Conservation (phyloP, 768 basidiomycete species). For the Kwoniella mangroviensis region DNA sequence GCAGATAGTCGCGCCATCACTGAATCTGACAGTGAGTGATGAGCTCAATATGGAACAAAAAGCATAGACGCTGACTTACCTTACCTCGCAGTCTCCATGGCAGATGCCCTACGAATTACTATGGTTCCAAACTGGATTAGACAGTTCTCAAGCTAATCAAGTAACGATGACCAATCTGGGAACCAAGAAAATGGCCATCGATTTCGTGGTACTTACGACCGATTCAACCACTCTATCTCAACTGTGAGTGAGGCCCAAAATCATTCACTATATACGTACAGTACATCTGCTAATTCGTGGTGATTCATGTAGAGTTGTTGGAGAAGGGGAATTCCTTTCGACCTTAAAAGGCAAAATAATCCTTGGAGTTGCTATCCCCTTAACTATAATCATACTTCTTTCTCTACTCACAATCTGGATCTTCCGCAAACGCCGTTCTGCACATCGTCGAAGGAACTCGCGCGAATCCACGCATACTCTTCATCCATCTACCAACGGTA, state of each 20-base stretch:
- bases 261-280: not conserved
- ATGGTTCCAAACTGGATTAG: slow-evolving; percentile 47
- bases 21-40: slow-evolving; percentile 39
- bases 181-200: slow-evolving; percentile 38
- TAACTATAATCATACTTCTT: slow-evolving; percentile 25
- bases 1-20: slow-evolving; percentile 2
- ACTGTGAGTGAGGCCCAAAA: slow-evolving; percentile 23
- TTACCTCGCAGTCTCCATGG: slow-evolving; percentile 39
- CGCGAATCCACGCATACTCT: slow-evolving; percentile 9
- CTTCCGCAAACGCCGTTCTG: slow-evolving; percentile 20
- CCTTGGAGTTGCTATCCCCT: slow-evolving; percentile 28
- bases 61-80: too few relatives aligned
- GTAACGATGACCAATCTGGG: slow-evolving; percentile 43
- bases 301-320: slow-evolving; percentile 4
- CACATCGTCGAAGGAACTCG: slow-evolving; percentile 7
- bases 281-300: not conserved
- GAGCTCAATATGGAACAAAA: not conserved
- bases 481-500: slow-evolving; percentile 1
- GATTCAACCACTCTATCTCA: slow-evolving; percentile 25
- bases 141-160: slow-evolving; percentile 14
- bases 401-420: slow-evolving; percentile 22
- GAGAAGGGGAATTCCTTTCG: slow-evolving; percentile 24
- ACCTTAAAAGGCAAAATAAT: slow-evolving; percentile 42
- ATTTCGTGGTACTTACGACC: slow-evolving; percentile 42
- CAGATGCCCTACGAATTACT: slow-evolving; percentile 39